Evolutionary conservation across 441 rosid genomes (phyloP), one percentile per base, ranked within the genome.

Genomic region (Gossypium laxum): DNA sequence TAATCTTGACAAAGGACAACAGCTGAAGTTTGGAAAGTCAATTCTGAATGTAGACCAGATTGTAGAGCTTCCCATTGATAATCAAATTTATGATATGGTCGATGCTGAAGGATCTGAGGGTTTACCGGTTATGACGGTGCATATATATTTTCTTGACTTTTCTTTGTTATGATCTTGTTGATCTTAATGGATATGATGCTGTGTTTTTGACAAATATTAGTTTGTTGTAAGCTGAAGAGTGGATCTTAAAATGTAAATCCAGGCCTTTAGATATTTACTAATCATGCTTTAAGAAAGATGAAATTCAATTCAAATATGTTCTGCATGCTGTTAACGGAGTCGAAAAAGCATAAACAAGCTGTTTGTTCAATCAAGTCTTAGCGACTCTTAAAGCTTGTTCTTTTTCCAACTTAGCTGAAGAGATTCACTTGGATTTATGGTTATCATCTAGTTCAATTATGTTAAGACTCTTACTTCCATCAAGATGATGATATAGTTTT

Each of bases 21-120:
- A 68, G 43, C 67, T 85, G 67, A 89, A 85, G 76, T 87, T 91
- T 70, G 99, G 93, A 74, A 86, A 94, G 85, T 84, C 77, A 78
- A 66, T 72, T 75, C 86, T 62, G 61, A 84, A 71, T 74, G 82
- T 81, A 64, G 97, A 92, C 47, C 97, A 92, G 77, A 83, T 91
- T 43, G 80, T 84, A 57, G 98, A 95, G 79, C 97, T 95, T 80
- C 83, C 95, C 17, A 76, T 92, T 68, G 98, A 92, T 69, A 88
- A 84, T 81, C 98, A 92, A 86, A 85, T 91, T 77, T 87, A 89
- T 83, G 96, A 92, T 81, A 82, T 90, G 83, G 88, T 95, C 72
- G 89, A 84, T 82, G 93, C 91, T 62, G 90, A 81, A 82, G 94
- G 90, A 80, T 82, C 90, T 69, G 82, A 84, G 47, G 99, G 98